phyloP scores from a whole-genome alignment of 164 flowering plant genomes.

The Berberis thunbergii region DNA sequence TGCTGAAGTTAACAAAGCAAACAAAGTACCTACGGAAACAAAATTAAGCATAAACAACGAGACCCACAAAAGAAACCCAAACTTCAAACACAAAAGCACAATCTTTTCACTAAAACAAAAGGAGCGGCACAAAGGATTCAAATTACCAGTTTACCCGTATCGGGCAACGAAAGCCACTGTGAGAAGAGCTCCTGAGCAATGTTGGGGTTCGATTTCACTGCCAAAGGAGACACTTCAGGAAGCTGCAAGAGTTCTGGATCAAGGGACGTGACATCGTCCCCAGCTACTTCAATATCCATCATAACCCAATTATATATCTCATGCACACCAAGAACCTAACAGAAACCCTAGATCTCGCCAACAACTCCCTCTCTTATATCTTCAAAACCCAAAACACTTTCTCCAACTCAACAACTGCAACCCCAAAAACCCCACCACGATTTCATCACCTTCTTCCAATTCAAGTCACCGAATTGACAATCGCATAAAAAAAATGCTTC shows the following conservation, averaged over 20 bases:
- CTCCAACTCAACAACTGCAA: background rate
- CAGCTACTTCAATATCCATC: conserved; percentile 59
- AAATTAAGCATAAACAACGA: too few relatives aligned
- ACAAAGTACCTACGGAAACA: too few relatives aligned
- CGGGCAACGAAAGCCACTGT: conserved; percentile 92
- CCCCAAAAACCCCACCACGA: background rate
- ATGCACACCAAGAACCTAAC: conserved; percentile 3
- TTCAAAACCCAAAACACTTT: background rate
- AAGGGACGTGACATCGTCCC: conserved; percentile 45
- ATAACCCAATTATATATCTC: conserved; percentile 13
- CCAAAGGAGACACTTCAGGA: conserved; percentile 72
- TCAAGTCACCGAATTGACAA: background rate
- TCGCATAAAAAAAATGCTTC: background rate
- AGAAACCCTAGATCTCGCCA: conserved; percentile 6
- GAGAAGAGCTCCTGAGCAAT: conserved; percentile 68
- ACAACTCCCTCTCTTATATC: background rate
- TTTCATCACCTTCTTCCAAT: background rate
- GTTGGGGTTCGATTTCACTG: conserved; percentile 63
- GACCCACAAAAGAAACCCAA: too few relatives aligned
- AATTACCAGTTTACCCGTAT: conserved; percentile 62
- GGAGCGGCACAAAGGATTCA: background rate
- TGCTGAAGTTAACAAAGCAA: too few relatives aligned
- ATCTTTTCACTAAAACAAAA: too few relatives aligned
- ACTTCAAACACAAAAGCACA: too few relatives aligned
- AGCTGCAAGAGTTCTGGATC: conserved; percentile 90